These are phyloP conservation scores for Yamadazyma sp. DNA, from an alignment of 1,139 yeast genomes.

Conservation along the genomic window DNA sequence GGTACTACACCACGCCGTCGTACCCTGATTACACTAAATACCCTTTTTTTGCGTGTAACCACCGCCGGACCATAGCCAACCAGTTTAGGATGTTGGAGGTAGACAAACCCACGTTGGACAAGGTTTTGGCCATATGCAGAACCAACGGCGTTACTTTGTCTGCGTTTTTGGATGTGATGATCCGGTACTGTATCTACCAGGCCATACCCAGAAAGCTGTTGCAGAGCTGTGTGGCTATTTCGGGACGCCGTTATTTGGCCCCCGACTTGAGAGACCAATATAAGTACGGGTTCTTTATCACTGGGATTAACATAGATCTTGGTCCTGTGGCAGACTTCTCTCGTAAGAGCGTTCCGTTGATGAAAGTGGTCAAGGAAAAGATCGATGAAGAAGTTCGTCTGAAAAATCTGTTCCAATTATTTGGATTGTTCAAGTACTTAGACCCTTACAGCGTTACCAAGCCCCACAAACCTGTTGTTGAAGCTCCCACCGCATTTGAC, in stretches of 20 bases:
- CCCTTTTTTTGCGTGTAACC: conserved; percentile 18
- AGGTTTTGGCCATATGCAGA: conserved; percentile 16
- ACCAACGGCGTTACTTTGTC: conserved; percentile 24
- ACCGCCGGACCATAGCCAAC: conserved; percentile 12
- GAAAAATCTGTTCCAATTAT: conserved; percentile 16
- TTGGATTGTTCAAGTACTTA: conserved; percentile 21
- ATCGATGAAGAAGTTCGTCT: conserved; percentile 15
- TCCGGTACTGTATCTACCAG: conserved; percentile 22
- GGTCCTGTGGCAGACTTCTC: conserved; percentile 15
- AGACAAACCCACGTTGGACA: conserved; percentile 10
- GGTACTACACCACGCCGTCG: conserved; percentile 7
- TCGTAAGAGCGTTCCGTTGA: conserved; percentile 2
- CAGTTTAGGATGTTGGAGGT: conserved; percentile 18
- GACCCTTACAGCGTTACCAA: conserved; percentile 15
- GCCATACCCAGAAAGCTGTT: conserved; percentile 10
- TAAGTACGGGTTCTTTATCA: conserved; percentile 21
- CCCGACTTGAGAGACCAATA: conserved; percentile 15
- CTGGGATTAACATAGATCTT: conserved; percentile 11
- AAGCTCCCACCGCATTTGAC: conserved; percentile 20
- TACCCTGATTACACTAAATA: conserved; percentile 15
- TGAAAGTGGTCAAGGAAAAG: conserved; percentile 8
- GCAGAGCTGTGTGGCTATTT: conserved; percentile 16
- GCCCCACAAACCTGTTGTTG: conserved; percentile 11
- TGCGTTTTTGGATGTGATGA: conserved; percentile 22
- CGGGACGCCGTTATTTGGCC: conserved; percentile 28